Evolutionary conservation across 2,329 filamentous ascomycete species (phyloP).

Genomic region (Polychaeton citri): DNA sequence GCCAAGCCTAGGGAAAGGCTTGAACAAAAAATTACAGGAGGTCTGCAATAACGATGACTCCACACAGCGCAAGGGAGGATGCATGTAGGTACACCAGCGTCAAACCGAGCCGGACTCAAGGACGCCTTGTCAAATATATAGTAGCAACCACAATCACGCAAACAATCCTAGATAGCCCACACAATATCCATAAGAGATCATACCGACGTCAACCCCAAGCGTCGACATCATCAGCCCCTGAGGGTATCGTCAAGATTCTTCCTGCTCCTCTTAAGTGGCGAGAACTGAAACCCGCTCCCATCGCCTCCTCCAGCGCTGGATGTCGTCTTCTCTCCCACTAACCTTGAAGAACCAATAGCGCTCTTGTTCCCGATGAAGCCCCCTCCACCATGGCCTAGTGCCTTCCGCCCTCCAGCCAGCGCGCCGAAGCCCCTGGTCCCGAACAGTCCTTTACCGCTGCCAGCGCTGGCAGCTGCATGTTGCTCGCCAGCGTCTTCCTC

Average conservation of each 20-base stretch:
- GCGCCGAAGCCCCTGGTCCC: slow-evolving; percentile 20
- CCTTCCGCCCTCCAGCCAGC: slow-evolving; percentile 16
- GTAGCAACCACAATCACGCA: not conserved
- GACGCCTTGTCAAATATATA: not conserved
- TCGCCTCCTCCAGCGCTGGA: slow-evolving; percentile 17
- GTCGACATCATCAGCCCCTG: slow-evolving; percentile 7
- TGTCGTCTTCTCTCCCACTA: slow-evolving; percentile 12
- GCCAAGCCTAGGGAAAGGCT: too few relatives aligned
- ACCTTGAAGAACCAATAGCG: slow-evolving; percentile 7
- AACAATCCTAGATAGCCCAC: too few relatives aligned
- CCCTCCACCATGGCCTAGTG: slow-evolving; percentile 4
- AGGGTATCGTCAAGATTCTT: slow-evolving; percentile 21
- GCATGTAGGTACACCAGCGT: not conserved
- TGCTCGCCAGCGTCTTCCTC: slow-evolving; percentile 22
- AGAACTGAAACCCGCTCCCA: slow-evolving; percentile 24
- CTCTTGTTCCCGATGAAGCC: slow-evolving; percentile 5
- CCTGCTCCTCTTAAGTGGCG: slow-evolving; percentile 21
- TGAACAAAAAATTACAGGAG: too few relatives aligned
- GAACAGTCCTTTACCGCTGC: slow-evolving; percentile 9
- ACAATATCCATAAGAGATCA: too few relatives aligned
- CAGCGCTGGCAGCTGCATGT: slow-evolving; percentile 9
- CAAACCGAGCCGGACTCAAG: not conserved
- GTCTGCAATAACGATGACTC: too few relatives aligned
- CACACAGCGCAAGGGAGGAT: too few relatives aligned
- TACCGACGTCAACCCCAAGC: too few relatives aligned